Evolutionary conservation across 2,329 filamentous ascomycete species (phyloP), one percentile per base, ranked within the genome.

Genomic region (Hymenoscyphus salicellus): DNA sequence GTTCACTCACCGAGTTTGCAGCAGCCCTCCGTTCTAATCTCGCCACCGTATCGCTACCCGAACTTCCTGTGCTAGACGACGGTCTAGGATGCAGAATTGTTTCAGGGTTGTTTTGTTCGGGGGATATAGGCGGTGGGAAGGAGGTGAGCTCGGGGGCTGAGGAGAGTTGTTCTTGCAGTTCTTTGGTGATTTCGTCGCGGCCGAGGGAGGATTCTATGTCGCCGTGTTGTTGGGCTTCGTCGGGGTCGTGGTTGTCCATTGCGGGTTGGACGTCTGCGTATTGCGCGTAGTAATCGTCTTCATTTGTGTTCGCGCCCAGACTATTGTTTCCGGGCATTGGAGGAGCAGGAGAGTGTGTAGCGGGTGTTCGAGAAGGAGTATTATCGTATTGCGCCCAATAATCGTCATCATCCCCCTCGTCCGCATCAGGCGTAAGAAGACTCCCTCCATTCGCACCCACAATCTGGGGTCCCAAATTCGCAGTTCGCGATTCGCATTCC

Each of bases 301-400:
- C 90, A 23, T 80, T 79, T 10, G 77, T 67, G 43, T 66, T 68
- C 60, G 58, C 30, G 60, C 58, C 28, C 32, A 43, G 5, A 3
- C 1, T 38, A 62, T 58, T 26, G 14, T 68, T 67, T 36, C 36
- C 58, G 57, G 30, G 36, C 59, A 55, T 17, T 36, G 62, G 60
- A 23, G 89, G 88, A 14, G 84, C 87, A 3, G 89, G 88, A 4
- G 88, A 89, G 28, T 80, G 81, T 26, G 23, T 52, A 72, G 88
- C 77, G 6, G 88, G 88, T 10, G 88, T 90, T 55, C 83, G 81
- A 1, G 83, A 82, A 1, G 90, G 89, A 3, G 89, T 91, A 30
- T 85, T 84, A 74, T 92, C 90, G 75, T 94, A 93, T 66, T 86
- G 84, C 36, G 86, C 89, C 91, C 91, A 94, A 76, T 94, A 94